Base-by-base conservation (phyloP, 1,284 basidiomycete species). In the Ustilago crameri region DNA sequence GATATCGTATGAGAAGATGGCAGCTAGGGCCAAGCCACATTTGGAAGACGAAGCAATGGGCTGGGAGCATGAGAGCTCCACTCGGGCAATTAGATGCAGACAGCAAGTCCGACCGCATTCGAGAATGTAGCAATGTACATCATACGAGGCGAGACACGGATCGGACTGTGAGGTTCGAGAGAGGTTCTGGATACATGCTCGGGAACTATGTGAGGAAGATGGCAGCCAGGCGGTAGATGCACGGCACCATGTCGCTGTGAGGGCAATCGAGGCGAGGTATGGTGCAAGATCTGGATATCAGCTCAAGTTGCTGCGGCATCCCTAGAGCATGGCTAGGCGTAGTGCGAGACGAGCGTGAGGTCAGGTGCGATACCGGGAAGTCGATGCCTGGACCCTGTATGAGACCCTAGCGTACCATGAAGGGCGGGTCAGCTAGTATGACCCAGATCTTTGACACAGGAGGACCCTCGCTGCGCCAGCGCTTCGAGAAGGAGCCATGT, bases 1-100 rank as follows among this genome's bases (percentile, higher is more conserved):
- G 18, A 2, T 37, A 14, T 26, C 10, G 26, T 5, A 17, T 17
- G 18, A 22, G 23, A 17, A 17, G 20, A 18, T 24, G 47, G 5
- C 9, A 38, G 18, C 22, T 23, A 34, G 22, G 24, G 23, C 24
- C 35, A 58, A 54, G 56, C 63, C 57, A 59, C 48, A 20, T 41
- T 59, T 30, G 56, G 56, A 59, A 65, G 51, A 55, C 18, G 27
- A 18, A 9, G 30, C 20, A 35, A 10, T 1, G 24, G 9, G 17
- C 14, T 23, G 32, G 32, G 9, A 34, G 32, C 9, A 9, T 15
- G 32, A 34, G 8, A 8, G 30, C 12, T 7, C 12, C 30, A 12
- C 17, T 34, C 44, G 46, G 48, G 37, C 48, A 41, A 40, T 46
- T 54, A 27, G 32, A 38, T 37, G 42, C 40, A 44, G 22, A 24